phyloP scores from a whole-genome alignment of 1,139 yeast species.

The Yamadazyma buinensis region DNA sequence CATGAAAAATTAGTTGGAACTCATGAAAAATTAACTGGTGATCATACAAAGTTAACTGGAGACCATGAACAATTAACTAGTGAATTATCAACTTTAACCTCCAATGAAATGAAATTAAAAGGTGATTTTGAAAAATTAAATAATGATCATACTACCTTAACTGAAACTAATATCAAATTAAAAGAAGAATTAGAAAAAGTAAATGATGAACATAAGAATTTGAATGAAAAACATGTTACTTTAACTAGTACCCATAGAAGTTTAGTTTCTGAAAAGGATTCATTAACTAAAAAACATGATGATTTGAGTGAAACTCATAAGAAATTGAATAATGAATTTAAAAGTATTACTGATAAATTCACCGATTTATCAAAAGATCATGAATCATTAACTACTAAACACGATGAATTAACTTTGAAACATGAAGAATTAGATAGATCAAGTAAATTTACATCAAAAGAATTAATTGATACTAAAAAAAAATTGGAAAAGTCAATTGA shows the following conservation, averaged over 20 bases:
- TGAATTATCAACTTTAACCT: not conserved
- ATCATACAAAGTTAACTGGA: not conserved
- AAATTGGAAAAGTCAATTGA: conserved; percentile 2
- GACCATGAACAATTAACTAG: not conserved
- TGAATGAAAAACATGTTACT: not conserved
- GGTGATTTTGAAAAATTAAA: not conserved
- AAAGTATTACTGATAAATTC: not conserved
- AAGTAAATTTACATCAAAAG: not conserved
- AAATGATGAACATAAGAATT: not conserved
- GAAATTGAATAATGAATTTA: not conserved
- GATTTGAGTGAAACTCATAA: not conserved
- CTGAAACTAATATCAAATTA: not conserved
- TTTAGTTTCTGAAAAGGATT: not conserved
- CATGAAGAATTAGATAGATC: not conserved
- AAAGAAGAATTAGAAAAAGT: not conserved
- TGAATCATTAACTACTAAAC: conserved; percentile 1
- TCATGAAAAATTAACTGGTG: not conserved
- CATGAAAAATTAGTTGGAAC: not conserved
- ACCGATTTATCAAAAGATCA: not conserved
- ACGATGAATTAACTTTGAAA: not conserved
- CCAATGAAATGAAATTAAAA: not conserved
- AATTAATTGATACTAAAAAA: conserved; percentile 1
- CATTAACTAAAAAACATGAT: not conserved
- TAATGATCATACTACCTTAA: not conserved
- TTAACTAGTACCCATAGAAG: not conserved